Conservation (phyloP, 306 rosid species). For the Quercus robur region DNA sequence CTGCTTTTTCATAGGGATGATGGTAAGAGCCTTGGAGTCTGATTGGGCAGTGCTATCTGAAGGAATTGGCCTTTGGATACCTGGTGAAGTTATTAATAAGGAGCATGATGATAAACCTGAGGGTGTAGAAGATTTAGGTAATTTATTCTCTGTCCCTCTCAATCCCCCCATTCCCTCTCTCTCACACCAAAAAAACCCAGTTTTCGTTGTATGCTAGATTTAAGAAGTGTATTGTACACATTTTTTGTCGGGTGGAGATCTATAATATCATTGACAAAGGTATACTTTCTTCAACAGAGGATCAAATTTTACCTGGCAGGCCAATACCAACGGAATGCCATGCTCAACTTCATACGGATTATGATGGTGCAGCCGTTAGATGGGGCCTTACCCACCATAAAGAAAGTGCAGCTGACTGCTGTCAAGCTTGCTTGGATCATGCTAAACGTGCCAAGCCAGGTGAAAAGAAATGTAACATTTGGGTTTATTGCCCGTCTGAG, state of each 20-base stretch:
- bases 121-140: conserved; percentile 65
- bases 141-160: neutral
- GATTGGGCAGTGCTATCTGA: conserved; percentile 64
- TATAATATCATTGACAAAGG: conserved; percentile 16
- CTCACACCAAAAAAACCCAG: neutral
- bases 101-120: conserved; percentile 81
- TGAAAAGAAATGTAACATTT: conserved; percentile 75
- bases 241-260: conserved; percentile 5
- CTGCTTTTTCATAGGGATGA: conserved; percentile 44
- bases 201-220: conserved; percentile 10
- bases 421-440: conserved; percentile 91
- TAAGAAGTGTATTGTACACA: conserved; percentile 1
- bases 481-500: conserved; percentile 97
- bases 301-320: conserved; percentile 78
- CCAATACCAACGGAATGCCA: conserved; percentile 69
- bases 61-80: conserved; percentile 92
- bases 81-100: conserved; percentile 44
- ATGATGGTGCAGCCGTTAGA: conserved; percentile 81
- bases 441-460: conserved; percentile 66
- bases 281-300: conserved; percentile 41
- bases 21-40: conserved; percentile 72
- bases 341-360: conserved; percentile 77
- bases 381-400: conserved; percentile 95
- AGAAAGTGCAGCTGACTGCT: conserved; percentile 98
- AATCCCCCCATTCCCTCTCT: neutral